Percentiles rank a stretch among this genome's conserved stretches.
These are phyloP conservation scores for Fusarium sp. DNA, from an alignment of 2,329 filamentous ascomycete genomes.

Conservation along the genomic window DNA sequence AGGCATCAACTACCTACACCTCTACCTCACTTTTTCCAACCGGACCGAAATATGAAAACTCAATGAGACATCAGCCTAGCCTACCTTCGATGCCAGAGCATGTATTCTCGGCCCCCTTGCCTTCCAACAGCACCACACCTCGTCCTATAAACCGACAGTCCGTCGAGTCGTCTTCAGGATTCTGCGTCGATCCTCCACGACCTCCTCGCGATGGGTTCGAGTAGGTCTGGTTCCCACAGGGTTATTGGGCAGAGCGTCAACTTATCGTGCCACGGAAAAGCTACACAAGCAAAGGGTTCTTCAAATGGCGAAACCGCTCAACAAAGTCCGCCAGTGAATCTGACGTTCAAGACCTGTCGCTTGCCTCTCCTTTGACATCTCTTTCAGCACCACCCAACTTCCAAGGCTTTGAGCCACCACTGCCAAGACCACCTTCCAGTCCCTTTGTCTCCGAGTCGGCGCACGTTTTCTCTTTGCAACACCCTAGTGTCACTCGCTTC, in stretches of 20 bases:
- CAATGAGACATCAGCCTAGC: constrained; percentile 35
- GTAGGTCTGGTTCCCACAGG: constrained; percentile 73
- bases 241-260: constrained; percentile 72
- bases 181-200: constrained; percentile 64
- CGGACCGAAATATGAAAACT: constrained; percentile 12
- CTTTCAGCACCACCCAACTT: constrained; percentile 27
- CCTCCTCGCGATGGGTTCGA: constrained; percentile 66
- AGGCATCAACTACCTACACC: constrained; percentile 33
- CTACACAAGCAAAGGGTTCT: constrained; percentile 51
- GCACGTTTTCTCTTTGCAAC: constrained; percentile 61
- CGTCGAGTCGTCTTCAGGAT: constrained; percentile 35
- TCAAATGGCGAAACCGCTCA: constrained; percentile 57
- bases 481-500: constrained; percentile 32
- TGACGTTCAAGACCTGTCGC: constrained; percentile 38
- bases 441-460: constrained; percentile 61
- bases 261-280: constrained; percentile 46
- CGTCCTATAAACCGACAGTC: background rate
- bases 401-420: constrained; percentile 22
- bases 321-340: constrained; percentile 53
- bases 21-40: constrained; percentile 7
- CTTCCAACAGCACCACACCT: constrained; percentile 14
- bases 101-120: background rate
- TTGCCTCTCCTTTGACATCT: constrained; percentile 44
- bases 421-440: constrained; percentile 47
- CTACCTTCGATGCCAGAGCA: constrained; percentile 30